Base-by-base conservation (phyloP, 1,284 basidiomycete species). In the Ganoderma leucocontextum region DNA sequence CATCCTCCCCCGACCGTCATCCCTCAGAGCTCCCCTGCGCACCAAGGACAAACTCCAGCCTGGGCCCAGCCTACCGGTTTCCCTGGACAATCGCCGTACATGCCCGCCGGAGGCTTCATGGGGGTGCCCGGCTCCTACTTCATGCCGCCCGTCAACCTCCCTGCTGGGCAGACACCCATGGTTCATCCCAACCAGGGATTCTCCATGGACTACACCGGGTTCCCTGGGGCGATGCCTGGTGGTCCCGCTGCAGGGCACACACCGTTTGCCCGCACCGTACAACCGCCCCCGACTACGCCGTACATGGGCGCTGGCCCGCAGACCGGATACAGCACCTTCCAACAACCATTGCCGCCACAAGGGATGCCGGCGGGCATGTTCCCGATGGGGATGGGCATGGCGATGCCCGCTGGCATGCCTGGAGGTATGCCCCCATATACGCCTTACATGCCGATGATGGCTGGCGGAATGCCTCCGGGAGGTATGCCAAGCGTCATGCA, bases 101-200 rank as follows among this genome's bases (percentile, higher is more conserved):
- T 67, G 63, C 65, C 65, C 17, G 70, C 60, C 8, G 47, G 47
- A 47, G 63, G 25, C 57, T 69, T 69, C 42, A 72, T 71, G 49
- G 29, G 25, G 25, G 22, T 58, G 17, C 79, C 78, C 19, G 75
- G 75, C 8, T 80, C 79, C 57, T 81, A 80, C 73, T 76, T 75
- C 67, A 74, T 79, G 63, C 79, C 78, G 9, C 77, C 76, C 0
- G 70, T 77, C 12, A 71, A 67, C 5, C 72, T 78, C 1, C 76
- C 76, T 4, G 63, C 61, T 2, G 72, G 70, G 12, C 64, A 68
- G 13, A 70, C 76, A 9, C 75, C 75, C 2, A 63, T 75, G 60
- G 70, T 76, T 5, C 72, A 73, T 0, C 65, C 73, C 1, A 65
- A 63, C 9, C 70, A 71, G 42, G 77, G 77, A 2, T 72, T 77